A percentile compares a stretch with the other conserved stretches of the same genome.
phyloP scores from a whole-genome alignment of 2,329 filamentous ascomycete species.

The Arthroderma sp. region DNA sequence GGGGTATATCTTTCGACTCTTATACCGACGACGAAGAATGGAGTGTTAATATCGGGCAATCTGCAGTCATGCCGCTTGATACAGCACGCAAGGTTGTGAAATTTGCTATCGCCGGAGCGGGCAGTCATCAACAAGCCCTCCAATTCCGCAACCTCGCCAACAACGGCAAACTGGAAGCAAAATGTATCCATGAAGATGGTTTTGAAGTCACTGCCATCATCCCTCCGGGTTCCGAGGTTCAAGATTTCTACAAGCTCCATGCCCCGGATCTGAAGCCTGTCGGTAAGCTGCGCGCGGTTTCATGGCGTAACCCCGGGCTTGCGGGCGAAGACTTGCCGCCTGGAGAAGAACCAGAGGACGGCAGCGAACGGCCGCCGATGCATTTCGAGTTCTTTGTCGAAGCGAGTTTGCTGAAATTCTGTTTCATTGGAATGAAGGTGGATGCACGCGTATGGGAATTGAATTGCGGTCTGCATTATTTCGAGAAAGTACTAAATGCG shows the following conservation, averaged over 20 bases:
- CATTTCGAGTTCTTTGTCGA: constrained; percentile 54
- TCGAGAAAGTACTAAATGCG: constrained; percentile 44
- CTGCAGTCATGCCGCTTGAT: constrained; percentile 30
- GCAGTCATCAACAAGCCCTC: constrained; percentile 24
- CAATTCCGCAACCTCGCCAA: constrained; percentile 27
- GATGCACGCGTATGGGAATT: constrained; percentile 43
- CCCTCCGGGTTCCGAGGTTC: constrained; percentile 30
- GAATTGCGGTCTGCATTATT: constrained; percentile 48
- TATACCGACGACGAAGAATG: constrained; percentile 32
- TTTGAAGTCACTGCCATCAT: constrained; percentile 48
- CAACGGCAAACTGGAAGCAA: constrained; percentile 26
- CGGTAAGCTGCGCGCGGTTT: constrained; percentile 40
- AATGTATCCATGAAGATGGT: constrained; percentile 38
- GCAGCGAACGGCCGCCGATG: constrained; percentile 21
- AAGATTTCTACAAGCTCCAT: constrained; percentile 36
- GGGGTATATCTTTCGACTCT: constrained; percentile 35
- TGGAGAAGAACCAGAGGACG: constrained; percentile 15
- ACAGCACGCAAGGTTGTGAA: constrained; percentile 39
- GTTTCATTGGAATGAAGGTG: constrained; percentile 54
- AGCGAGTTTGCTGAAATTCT: constrained; percentile 41
- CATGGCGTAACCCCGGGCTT: constrained; percentile 34
- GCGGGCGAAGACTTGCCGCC: constrained; percentile 25
- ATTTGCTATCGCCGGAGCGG: constrained; percentile 37
- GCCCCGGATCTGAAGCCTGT: constrained; percentile 35
- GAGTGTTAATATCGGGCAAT: constrained; percentile 18